Evolutionary conservation across 306 rosid species (phyloP).

Genomic region (Abrus precatorius): DNA sequence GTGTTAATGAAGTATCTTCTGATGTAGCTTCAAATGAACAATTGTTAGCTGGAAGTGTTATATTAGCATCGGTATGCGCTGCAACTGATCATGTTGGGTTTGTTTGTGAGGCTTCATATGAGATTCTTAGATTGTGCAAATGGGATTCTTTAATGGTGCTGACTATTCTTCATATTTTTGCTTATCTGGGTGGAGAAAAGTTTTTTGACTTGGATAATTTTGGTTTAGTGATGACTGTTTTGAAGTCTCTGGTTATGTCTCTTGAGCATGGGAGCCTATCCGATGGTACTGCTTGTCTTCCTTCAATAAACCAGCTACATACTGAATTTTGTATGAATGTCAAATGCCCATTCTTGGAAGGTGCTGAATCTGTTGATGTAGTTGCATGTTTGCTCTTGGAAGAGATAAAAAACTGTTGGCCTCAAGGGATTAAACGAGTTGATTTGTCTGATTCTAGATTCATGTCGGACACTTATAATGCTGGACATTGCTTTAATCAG

Average conservation of each 20-base stretch:
- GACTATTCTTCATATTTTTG: slow-evolving; percentile 78
- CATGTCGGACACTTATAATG: slow-evolving; percentile 41
- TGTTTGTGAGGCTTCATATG: slow-evolving; percentile 70
- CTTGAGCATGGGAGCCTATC: slow-evolving; percentile 64
- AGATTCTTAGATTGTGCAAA: slow-evolving; percentile 59
- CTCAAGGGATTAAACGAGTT: slow-evolving; percentile 43
- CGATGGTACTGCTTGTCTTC: slow-evolving; percentile 52
- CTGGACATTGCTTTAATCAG: slow-evolving; percentile 32
- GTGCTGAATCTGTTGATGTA: slow-evolving; percentile 64
- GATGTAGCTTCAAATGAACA: slow-evolving; percentile 69
- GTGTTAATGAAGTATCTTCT: slow-evolving; percentile 47
- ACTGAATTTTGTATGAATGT: slow-evolving; percentile 50
- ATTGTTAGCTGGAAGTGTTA: slow-evolving; percentile 77
- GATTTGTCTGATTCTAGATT: slow-evolving; percentile 47
- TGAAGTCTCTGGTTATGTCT: slow-evolving; percentile 73
- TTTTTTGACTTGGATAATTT: slow-evolving; percentile 54
- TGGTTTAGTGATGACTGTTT: slow-evolving; percentile 58
- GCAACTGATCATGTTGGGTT: slow-evolving; percentile 64
- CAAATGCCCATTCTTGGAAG: slow-evolving; percentile 73
- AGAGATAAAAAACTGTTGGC: slow-evolving; percentile 51
- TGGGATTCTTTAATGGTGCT: slow-evolving; percentile 61
- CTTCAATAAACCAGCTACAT: slow-evolving; percentile 54
- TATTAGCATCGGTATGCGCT: slow-evolving; percentile 77
- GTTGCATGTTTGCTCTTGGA: slow-evolving; percentile 66
- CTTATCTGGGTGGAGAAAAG: slow-evolving; percentile 73